Evolutionary conservation across 306 rosid species (phyloP).

Genomic region (Vigna nakashimae): DNA sequence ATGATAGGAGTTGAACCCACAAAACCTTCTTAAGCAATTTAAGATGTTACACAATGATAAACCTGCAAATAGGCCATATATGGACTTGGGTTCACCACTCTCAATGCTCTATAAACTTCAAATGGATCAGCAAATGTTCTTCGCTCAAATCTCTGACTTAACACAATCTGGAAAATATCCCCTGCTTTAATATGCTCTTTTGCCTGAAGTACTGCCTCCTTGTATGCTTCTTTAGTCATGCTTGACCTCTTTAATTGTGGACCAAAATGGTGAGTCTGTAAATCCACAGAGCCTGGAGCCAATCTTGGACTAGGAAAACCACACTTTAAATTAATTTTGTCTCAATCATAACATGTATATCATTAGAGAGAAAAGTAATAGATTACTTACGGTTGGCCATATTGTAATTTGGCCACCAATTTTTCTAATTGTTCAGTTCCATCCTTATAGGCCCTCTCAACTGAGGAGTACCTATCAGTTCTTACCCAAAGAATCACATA

Average conservation of each 20-base stretch:
- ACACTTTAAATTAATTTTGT: slow-evolving; percentile 34
- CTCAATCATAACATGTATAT: slow-evolving; percentile 22
- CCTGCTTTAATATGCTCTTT: slow-evolving; percentile 85
- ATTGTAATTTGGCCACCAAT: slow-evolving; percentile 58
- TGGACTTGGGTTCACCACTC: slow-evolving; percentile 95
- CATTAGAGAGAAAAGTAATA: slow-evolving; percentile 21
- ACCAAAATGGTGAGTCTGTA: slow-evolving; percentile 66
- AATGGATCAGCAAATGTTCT: slow-evolving; percentile 88
- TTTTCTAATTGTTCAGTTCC: slow-evolving; percentile 59
- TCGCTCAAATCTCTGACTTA: slow-evolving; percentile 85
- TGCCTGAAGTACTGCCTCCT: slow-evolving; percentile 67
- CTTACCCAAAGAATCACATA: slow-evolving; percentile 76
- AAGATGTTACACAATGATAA: slow-evolving; percentile 19
- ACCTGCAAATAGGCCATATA: slow-evolving; percentile 86
- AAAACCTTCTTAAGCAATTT: not conserved
- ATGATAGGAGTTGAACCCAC: slow-evolving; percentile 29
- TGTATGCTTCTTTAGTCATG: slow-evolving; percentile 71
- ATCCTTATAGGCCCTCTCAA: slow-evolving; percentile 62
- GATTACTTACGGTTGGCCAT: slow-evolving; percentile 54
- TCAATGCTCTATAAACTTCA: slow-evolving; percentile 82
- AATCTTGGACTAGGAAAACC: slow-evolving; percentile 67
- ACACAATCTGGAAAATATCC: slow-evolving; percentile 82
- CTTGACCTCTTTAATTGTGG: slow-evolving; percentile 65
- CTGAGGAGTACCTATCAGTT: slow-evolving; percentile 60
- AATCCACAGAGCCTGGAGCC: slow-evolving; percentile 61